phyloP scores from a whole-genome alignment of 164 flowering plant species.

The Piper longum region DNA sequence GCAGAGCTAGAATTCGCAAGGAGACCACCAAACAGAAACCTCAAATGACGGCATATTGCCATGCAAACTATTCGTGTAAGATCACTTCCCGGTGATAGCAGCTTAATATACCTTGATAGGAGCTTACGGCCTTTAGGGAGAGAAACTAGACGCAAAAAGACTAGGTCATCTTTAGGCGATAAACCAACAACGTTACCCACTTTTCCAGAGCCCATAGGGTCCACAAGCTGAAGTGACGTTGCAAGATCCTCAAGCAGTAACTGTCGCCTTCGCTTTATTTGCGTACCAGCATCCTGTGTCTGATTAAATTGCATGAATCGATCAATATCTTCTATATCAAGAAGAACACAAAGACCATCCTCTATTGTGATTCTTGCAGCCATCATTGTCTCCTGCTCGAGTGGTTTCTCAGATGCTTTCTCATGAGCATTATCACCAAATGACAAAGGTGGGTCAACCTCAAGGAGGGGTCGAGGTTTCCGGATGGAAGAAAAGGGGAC shows the following conservation, averaged over 20 bases:
- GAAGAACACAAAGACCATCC: slow-evolving; percentile 73
- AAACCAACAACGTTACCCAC: slow-evolving; percentile 31
- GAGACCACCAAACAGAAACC: slow-evolving; percentile 73
- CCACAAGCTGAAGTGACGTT: slow-evolving; percentile 78
- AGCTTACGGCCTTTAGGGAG: slow-evolving; percentile 88
- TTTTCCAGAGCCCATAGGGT: slow-evolving; percentile 47
- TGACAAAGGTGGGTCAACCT: slow-evolving; percentile 47
- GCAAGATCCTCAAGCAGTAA: slow-evolving; percentile 74
- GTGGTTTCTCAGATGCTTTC: slow-evolving; percentile 50
- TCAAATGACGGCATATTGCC: slow-evolving; percentile 85
- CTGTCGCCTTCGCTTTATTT: slow-evolving; percentile 57
- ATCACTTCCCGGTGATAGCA: slow-evolving; percentile 66
- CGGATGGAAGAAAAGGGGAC: slow-evolving; percentile 65
- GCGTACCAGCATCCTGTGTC: slow-evolving; percentile 68
- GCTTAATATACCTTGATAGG: slow-evolving; percentile 51
- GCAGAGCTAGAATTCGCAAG: slow-evolving; percentile 49
- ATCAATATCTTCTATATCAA: slow-evolving; percentile 90
- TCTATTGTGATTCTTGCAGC: slow-evolving; percentile 85
- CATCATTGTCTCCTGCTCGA: slow-evolving; percentile 93
- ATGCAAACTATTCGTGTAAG: slow-evolving; percentile 73
- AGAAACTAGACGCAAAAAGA: slow-evolving; percentile 63
- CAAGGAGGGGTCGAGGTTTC: slow-evolving; percentile 80
- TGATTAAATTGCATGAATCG: slow-evolving; percentile 60
- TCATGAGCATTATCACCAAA: slow-evolving; percentile 31
- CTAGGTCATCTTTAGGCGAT: slow-evolving; percentile 61